Evolutionary conservation across 306 rosid genomes (phyloP), one percentile per base, ranked within the genome.

Genomic region (Inga oerstediana): DNA sequence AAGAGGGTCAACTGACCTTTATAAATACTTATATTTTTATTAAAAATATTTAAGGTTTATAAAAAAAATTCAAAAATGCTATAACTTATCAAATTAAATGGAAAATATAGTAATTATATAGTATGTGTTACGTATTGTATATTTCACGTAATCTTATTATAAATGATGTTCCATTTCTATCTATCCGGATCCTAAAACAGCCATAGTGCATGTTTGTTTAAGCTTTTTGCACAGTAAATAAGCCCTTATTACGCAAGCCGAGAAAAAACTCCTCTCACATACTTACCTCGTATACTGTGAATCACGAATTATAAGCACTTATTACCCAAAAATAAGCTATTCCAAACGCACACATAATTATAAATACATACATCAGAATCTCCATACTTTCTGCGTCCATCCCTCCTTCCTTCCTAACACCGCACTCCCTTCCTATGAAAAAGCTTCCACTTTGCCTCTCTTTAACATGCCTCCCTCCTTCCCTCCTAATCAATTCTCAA

Each of bases 341-440:
- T n/a, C n/a, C n/a, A n/a, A n/a, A n/a, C n/a, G n/a, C n/a, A n/a
- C n/a, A n/a, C n/a, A n/a, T 27, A 62, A 27, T 70, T 70, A 22
- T 5, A 7, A 22, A 71, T n/a, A 32, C 34, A 32, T 32, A 41
- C 12, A 41, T 10, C 32, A 17, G 51, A 39, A 20, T 41, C 17
- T 5, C 52, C 74, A 70, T 70, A 41, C 34, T 20, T 12, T 70
- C 39, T 70, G 9, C 3, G 10, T 70, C 51, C 14, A 7, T 66
- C 45, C 74, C 17, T 8, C 6, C 27, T 10, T 49, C 34, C 34
- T 32, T 32, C 34, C 34, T 32, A 32, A 13, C 74, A 5, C 76
- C 76, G 56, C 39, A 35, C 76, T 12, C 32, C 14, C 76, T 72
- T 45, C 76, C 76, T 22, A 72, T 72, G 8, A 46, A 44, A 72